Evolutionary conservation across 768 basidiomycete species (phyloP).

Genomic region (Termitomyces heimii): DNA sequence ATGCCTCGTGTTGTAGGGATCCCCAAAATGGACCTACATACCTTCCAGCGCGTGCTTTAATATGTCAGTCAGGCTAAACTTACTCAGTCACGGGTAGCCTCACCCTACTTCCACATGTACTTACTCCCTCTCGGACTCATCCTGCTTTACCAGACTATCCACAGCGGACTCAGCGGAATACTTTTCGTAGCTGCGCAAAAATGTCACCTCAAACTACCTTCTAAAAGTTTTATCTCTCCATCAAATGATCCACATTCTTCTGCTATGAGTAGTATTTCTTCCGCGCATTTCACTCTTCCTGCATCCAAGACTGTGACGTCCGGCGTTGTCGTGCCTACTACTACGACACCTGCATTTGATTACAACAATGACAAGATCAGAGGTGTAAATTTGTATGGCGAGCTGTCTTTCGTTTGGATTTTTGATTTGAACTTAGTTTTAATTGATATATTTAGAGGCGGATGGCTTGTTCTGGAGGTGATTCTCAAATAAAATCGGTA

Average conservation of each 20-base stretch:
- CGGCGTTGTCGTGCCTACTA: conserved; percentile 6
- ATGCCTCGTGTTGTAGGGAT: background rate
- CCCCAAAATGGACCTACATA: background rate
- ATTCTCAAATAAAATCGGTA: conserved; percentile 2
- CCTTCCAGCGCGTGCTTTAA: background rate
- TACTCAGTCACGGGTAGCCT: background rate
- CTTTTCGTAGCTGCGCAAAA: conserved; percentile 23
- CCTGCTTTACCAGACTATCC: conserved; percentile 16
- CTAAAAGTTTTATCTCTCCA: background rate
- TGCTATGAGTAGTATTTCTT: background rate
- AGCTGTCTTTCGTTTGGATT: background rate
- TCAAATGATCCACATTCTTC: conserved; percentile 3
- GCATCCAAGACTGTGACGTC: background rate
- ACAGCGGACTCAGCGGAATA: background rate
- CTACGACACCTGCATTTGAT: conserved; percentile 28
- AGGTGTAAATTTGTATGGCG: conserved; percentile 55
- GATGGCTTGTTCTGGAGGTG: conserved; percentile 61
- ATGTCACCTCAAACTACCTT: conserved; percentile 15
- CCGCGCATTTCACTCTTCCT: conserved; percentile 3
- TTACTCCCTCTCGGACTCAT: conserved; percentile 14
- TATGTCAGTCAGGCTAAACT: background rate
- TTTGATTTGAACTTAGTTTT: background rate
- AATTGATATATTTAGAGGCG: conserved; percentile 33
- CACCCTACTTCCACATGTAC: conserved; percentile 8
- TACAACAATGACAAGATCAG: conserved; percentile 42